Base-by-base conservation (phyloP, 2,329 filamentous ascomycete species). In the Exserohilum turcica region DNA sequence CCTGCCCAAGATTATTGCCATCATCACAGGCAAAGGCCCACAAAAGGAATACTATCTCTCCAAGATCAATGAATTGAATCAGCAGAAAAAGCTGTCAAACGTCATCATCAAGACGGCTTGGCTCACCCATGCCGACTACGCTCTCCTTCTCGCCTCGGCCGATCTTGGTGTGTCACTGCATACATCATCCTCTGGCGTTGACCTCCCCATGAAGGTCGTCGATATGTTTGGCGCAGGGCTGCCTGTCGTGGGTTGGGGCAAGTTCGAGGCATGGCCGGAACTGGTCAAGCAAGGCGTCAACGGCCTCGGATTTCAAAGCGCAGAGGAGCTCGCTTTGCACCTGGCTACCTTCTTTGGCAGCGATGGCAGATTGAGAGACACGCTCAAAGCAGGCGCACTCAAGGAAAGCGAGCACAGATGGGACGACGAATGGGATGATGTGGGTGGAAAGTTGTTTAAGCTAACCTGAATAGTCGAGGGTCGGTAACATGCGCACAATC, bases 161-260 rank as follows among this genome's bases (percentile, higher is more conserved):
- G 93, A 97, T 66, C 79, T 99, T 0, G 94, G 94, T 8, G 85
- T 99, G 19, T 96, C 91, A 51, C 79, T 99, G 21, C 94, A 99
- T 77, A 96, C 86, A 60, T 97, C 92, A 12, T 95, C 90, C 61
- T 96, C 91, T 2, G 94, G 94, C 1, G 92, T 99, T 0, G 94
- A 99, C 74, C 79, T 99, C 16, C 94, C 94, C 0, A 99, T 99
- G 94, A 99, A 99, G 77, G 92, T 99, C 1, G 92, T 99, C 12
- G 94, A 99, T 72, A 97, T 99, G 92, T 97, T 99, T 72, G 94
- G 94, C 2, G 89, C 92, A 0, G 94, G 93, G 0, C 78, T 99
- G 24, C 94, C 94, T 0, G 94, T 99, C 0, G 87, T 88, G 0
- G 93, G 92, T 3, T 97, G 94, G 82, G 85, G 84, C 21, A 83